Conservation (phyloP, 805 yeast genomes). For the Candida ortonii region DNA sequence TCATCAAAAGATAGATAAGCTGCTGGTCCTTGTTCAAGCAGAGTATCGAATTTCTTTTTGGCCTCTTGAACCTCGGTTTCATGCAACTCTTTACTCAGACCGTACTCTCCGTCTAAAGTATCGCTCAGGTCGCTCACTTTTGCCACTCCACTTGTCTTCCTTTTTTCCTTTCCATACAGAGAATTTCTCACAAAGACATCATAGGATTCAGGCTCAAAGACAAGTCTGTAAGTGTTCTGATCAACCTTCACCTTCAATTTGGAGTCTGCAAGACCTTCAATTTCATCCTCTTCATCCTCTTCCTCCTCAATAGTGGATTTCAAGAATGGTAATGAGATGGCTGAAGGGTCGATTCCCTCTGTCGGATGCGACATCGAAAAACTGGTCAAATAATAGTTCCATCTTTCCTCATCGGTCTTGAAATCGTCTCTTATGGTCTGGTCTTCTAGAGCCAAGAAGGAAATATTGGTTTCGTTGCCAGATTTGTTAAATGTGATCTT, state of each 20-base stretch:
- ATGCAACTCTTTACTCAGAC: conserved; percentile 52
- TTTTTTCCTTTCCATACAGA: conserved; percentile 37
- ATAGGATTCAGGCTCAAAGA: conserved; percentile 73
- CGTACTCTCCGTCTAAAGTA: conserved; percentile 50
- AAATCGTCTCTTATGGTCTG: conserved; percentile 69
- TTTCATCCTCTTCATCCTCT: conserved; percentile 37
- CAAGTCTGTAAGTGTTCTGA: conserved; percentile 71
- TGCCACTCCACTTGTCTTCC: conserved; percentile 12
- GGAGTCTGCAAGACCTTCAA: conserved; percentile 65
- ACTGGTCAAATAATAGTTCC: conserved; percentile 92
- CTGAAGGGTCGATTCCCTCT: conserved; percentile 84
- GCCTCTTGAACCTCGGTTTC: conserved; percentile 35
- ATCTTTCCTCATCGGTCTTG: conserved; percentile 68
- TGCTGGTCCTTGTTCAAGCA: conserved; percentile 41
- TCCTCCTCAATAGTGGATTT: conserved; percentile 54
- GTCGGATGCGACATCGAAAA: conserved; percentile 95
- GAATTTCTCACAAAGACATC: conserved; percentile 74
- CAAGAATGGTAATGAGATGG: conserved; percentile 75
- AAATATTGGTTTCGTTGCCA: conserved; percentile 57
- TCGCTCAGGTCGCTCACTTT: conserved; percentile 31
- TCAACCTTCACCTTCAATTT: conserved; percentile 76
- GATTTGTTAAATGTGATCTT: conserved; percentile 68
- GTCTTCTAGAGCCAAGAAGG: conserved; percentile 85
- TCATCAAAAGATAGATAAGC: conserved; percentile 23
- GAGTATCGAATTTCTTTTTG: conserved; percentile 32